These are phyloP conservation scores for Penicillium sp. DNA, from an alignment of 2,329 filamentous ascomycete genomes.

Conservation along the genomic window DNA sequence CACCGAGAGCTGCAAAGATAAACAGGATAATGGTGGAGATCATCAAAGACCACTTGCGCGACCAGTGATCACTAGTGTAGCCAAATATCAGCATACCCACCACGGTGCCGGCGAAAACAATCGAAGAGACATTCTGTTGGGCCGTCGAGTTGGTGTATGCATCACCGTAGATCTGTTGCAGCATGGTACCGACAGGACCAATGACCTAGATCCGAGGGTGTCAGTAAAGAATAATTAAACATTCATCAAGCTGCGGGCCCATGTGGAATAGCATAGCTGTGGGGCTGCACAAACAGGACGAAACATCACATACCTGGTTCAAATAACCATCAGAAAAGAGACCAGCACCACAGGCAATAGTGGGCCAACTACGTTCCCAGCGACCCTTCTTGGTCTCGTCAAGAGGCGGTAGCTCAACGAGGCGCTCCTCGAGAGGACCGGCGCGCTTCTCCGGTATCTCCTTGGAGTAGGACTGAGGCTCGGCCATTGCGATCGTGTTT, in stretches of 20 bases:
- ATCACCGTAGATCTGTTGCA: slow-evolving; percentile 64
- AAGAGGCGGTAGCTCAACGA: slow-evolving; percentile 24
- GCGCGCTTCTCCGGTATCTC: slow-evolving; percentile 15
- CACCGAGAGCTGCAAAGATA: slow-evolving; percentile 74
- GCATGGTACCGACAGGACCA: slow-evolving; percentile 77
- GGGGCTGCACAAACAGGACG: not conserved
- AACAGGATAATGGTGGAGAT: slow-evolving; percentile 80
- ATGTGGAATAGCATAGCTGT: not conserved
- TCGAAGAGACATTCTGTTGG: slow-evolving; percentile 71
- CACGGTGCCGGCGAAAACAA: slow-evolving; percentile 84
- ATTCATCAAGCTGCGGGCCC: not conserved
- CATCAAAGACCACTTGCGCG: slow-evolving; percentile 76
- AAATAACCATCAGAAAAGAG: slow-evolving; percentile 91
- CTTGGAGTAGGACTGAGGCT: slow-evolving; percentile 12
- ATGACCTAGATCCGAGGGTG: slow-evolving; percentile 59
- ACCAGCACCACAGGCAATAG: slow-evolving; percentile 84
- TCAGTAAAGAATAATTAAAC: not conserved
- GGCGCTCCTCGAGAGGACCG: slow-evolving; percentile 8
- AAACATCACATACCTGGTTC: slow-evolving; percentile 64
- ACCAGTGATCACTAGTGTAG: slow-evolving; percentile 78
- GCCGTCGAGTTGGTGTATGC: slow-evolving; percentile 68
- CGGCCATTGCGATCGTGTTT: slow-evolving; percentile 10
- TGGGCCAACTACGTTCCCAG: slow-evolving; percentile 64
- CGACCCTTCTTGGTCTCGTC: slow-evolving; percentile 35
- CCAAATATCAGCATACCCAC: slow-evolving; percentile 79